A percentile compares a stretch with the other conserved stretches of the same genome.
These are phyloP conservation scores for Elaphomyces granulatus DNA, from an alignment of 495 filamentous ascomycete species.

Conservation along the genomic window DNA sequence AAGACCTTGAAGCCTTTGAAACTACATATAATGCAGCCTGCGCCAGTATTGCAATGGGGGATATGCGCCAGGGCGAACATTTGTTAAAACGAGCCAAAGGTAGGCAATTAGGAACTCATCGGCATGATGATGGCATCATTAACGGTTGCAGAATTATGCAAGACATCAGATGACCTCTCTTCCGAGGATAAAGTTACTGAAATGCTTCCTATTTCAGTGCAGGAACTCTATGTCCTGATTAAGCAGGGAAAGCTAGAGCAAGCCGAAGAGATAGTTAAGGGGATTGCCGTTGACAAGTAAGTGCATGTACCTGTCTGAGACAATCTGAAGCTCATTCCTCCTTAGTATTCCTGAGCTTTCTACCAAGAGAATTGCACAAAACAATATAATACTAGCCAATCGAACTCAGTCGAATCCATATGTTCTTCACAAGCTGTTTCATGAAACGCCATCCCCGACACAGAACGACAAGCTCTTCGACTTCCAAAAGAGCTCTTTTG, in stretches of 20 bases:
- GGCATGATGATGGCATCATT: no score
- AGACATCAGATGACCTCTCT: constrained; percentile 64
- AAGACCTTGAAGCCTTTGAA: constrained; percentile 84
- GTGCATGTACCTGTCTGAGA: constrained; percentile 11
- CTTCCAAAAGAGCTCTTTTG: constrained; percentile 55
- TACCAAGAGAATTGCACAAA: constrained; percentile 61
- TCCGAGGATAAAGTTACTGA: constrained; percentile 76
- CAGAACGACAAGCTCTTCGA: constrained; percentile 61
- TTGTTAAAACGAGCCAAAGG: constrained; percentile 70
- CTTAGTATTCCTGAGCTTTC: constrained; percentile 63
- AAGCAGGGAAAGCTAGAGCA: constrained; percentile 60
- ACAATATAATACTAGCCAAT: constrained; percentile 54
- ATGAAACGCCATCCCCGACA: constrained; percentile 40
- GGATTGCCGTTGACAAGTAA: constrained; percentile 49
- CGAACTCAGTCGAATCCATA: constrained; percentile 56
- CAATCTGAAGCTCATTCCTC: constrained; percentile 13
- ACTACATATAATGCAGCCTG: constrained; percentile 90
- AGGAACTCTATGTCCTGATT: constrained; percentile 68
- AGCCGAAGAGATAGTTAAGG: constrained; percentile 49
- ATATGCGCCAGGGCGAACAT: constrained; percentile 57
- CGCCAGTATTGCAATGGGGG: constrained; percentile 64
- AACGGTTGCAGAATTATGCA: constrained; percentile 56
- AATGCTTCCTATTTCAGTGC: constrained; percentile 69
- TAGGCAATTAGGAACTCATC: constrained; percentile 26
- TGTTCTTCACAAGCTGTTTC: constrained; percentile 52